A percentile compares a stretch with the other conserved stretches of the same genome.
Conservation (phyloP, 1,284 basidiomycete species). For the Afroboletus lepidellus region DNA sequence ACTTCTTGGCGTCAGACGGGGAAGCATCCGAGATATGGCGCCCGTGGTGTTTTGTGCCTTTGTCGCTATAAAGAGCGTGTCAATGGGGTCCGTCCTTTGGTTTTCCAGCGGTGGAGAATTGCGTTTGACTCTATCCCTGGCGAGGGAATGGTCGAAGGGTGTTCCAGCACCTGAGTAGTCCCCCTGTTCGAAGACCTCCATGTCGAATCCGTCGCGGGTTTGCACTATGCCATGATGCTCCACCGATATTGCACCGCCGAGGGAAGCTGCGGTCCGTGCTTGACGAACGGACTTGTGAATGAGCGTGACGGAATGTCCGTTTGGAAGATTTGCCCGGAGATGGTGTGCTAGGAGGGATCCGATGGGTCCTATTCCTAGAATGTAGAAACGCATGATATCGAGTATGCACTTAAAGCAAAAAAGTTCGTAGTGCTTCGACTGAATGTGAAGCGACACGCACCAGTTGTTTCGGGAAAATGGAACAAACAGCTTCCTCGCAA, state of each 20-base stretch:
- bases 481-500: not conserved
- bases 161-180: conserved; percentile 29
- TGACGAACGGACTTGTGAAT: conserved; percentile 53
- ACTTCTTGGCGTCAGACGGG: conserved; percentile 63
- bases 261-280: conserved; percentile 32
- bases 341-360: conserved; percentile 81
- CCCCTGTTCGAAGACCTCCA: conserved; percentile 43
- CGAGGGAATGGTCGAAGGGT: conserved; percentile 18
- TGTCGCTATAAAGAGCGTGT: conserved; percentile 79
- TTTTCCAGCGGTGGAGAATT: conserved; percentile 22
- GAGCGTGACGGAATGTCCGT: conserved; percentile 60
- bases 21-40: conserved; percentile 60
- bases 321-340: conserved; percentile 59
- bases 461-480: no score
- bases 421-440: not conserved
- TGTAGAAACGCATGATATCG: conserved; percentile 63
- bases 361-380: conserved; percentile 77
- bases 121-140: conserved; percentile 11
- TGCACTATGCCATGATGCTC: conserved; percentile 47
- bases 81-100: conserved; percentile 41
- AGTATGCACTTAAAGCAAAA: not conserved
- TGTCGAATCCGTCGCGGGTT: conserved; percentile 43
- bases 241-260: conserved; percentile 41
- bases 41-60: conserved; percentile 70
- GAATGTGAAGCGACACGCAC: conserved; percentile 1